phyloP scores from a whole-genome alignment of 2,329 filamentous ascomycete genomes.

The Plectosphaerella cucumerina region DNA sequence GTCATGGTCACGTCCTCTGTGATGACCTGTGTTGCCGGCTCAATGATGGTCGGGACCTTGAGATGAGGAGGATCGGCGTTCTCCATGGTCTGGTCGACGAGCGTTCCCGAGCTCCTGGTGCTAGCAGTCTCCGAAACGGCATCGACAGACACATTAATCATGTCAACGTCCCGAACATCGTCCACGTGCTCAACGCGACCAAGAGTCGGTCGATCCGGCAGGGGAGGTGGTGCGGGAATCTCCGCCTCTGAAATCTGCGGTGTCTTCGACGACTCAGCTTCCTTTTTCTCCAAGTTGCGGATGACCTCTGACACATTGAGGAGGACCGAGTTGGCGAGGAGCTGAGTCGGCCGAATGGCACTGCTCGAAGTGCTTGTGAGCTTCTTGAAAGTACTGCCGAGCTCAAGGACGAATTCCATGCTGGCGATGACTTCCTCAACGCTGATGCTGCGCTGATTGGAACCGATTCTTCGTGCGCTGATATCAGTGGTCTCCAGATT shows the following conservation, averaged over 20 bases:
- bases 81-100: constrained; percentile 35
- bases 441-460: constrained; percentile 47
- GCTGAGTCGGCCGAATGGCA: constrained; percentile 67
- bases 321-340: constrained; percentile 76
- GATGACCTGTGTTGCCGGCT: no score
- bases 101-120: constrained; percentile 45
- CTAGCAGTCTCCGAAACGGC: constrained; percentile 37
- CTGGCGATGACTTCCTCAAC: constrained; percentile 58
- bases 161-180: constrained; percentile 22
- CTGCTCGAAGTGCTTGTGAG: constrained; percentile 60
- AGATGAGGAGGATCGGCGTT: constrained; percentile 8
- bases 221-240: constrained; percentile 35
- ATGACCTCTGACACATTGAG: constrained; percentile 37
- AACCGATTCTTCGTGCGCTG: constrained; percentile 68
- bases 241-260: constrained; percentile 11
- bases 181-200: constrained; percentile 13
- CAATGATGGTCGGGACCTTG: not conserved
- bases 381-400: constrained; percentile 65
- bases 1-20: no score
- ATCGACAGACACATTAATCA: constrained; percentile 26
- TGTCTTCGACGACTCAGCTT: not conserved
- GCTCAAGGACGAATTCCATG: constrained; percentile 61
- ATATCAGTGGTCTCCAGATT: constrained; percentile 61
- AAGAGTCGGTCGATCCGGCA: constrained; percentile 40
- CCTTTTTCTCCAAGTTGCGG: constrained; percentile 2